Base-by-base conservation (phyloP, 23 red algal genomes). In the Gracilaria domingensis region DNA sequence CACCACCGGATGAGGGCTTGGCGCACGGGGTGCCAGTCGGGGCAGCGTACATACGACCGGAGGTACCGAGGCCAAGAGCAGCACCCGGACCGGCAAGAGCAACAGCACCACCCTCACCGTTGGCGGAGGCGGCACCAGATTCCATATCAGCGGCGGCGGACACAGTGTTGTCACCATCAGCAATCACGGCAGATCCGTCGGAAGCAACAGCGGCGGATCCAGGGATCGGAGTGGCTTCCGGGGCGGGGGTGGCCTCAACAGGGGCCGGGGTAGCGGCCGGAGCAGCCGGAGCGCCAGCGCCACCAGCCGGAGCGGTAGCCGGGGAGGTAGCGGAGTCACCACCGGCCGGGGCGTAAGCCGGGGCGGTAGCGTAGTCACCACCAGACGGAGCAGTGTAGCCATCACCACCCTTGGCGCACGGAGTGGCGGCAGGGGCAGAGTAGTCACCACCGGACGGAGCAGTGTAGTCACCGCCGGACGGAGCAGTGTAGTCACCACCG, bases 161-260 rank as follows among this genome's bases (percentile, higher is more conserved):
- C 6, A 90, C 76, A 53, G 87, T 80, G 74, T 80, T 90, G 73
- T 90, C 87, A 79, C 87, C 87, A 42, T 90, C 87, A 81, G 76
- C 73, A 35, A 66, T 54, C 38, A 90, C 87, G 51, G 33, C 75
- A 21, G 87, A 80, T 6, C 87, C 87, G 26, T 90, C 71, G 30
- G 74, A 13, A 38, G 87, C 55, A 51, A 90, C 25, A 48, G 87
- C 87, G 38, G 87, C 87, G 45, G 87, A 77, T 32, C 87, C 87
- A 28, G 79, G 79, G 20, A 77, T 51, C 72, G 72, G 72, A 14
- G 72, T 77, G 12, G 72, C 34, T 77, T 77, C 72, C 72, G 72
- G 39, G 1, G 17, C 60, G 24, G 25, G 21, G 5, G 69, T 75
- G 39, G 69, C 39, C 36, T 75, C 69, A 40, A 75, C 37, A 23